Conservation (phyloP, 768 basidiomycete species). For the Naematelia aurantialba region DNA sequence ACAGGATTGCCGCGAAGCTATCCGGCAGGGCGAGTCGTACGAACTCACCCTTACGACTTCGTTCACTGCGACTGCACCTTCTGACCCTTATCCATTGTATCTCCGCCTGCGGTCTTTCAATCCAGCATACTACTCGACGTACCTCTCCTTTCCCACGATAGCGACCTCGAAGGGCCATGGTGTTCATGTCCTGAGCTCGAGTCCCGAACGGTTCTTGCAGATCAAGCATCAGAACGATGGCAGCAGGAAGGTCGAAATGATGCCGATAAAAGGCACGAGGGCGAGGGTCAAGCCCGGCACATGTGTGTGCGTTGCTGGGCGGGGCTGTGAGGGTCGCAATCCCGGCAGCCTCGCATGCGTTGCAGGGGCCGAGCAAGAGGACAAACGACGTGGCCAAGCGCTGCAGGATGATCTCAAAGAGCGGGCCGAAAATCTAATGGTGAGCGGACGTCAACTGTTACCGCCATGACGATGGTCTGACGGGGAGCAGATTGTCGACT, state of each 20-base stretch:
- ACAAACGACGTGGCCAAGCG: constrained; percentile 33
- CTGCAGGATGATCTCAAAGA: constrained; percentile 63
- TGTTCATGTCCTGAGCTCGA: constrained; percentile 65
- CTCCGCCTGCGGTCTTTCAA: constrained; percentile 64
- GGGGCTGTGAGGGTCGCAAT: constrained; percentile 59
- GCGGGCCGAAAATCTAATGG: constrained; percentile 93
- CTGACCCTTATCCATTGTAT: constrained; percentile 47
- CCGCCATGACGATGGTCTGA: background rate
- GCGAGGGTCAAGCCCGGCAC: constrained; percentile 51
- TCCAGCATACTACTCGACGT: constrained; percentile 84
- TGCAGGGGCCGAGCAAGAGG: constrained; percentile 24
- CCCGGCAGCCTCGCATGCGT: constrained; percentile 57
- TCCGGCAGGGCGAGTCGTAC: constrained; percentile 83
- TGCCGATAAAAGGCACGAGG: constrained; percentile 91
- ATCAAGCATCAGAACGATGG: constrained; percentile 57
- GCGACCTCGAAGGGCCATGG: constrained; percentile 49
- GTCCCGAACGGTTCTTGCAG: constrained; percentile 87
- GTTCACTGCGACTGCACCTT: constrained; percentile 53
- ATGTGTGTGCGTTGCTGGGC: constrained; percentile 54
- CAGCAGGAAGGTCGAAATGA: constrained; percentile 67
- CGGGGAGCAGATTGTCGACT: constrained; percentile 71
- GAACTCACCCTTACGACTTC: constrained; percentile 77
- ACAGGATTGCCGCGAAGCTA: constrained; percentile 64
- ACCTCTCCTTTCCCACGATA: constrained; percentile 51
- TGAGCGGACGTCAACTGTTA: constrained; percentile 14